These are phyloP conservation scores for Aphanomyces euteiches DNA, from an alignment of 352 stramenopile genomes.

Conservation along the genomic window DNA sequence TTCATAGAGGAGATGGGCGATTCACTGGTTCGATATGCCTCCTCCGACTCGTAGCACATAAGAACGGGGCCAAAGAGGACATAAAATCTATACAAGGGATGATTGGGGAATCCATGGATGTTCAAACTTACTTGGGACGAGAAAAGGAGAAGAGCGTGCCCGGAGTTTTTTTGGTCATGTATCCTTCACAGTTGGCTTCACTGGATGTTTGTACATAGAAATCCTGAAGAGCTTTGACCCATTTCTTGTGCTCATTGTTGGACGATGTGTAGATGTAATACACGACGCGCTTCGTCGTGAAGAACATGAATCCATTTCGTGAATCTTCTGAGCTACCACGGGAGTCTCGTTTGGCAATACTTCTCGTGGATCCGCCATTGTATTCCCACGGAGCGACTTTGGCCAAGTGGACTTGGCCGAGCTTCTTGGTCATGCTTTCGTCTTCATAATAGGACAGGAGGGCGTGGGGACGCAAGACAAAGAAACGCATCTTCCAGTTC, in stretches of 20 bases:
- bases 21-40: constrained; percentile 17
- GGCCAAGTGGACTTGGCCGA: constrained; percentile 29
- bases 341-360: constrained; percentile 13
- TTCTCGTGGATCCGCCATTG: not conserved
- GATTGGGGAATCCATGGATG: not conserved
- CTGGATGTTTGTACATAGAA: constrained; percentile 24
- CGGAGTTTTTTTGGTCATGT: constrained; percentile 28
- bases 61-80: constrained; percentile 20
- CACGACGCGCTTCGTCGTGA: constrained; percentile 30
- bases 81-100: constrained; percentile 16
- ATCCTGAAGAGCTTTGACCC: constrained; percentile 26
- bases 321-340: constrained; percentile 20
- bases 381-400: constrained; percentile 30
- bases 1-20: not conserved
- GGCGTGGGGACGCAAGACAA: constrained; percentile 27
- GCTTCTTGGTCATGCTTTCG: constrained; percentile 28
- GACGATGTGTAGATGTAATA: constrained; percentile 30
- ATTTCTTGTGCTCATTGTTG: constrained; percentile 25
- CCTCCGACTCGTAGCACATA: constrained; percentile 29
- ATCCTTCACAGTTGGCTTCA: constrained; percentile 26
- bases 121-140: constrained; percentile 18
- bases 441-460: constrained; percentile 29
- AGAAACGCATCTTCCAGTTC: constrained; percentile 33
- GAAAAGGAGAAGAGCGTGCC: constrained; percentile 23
- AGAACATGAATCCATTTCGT: constrained; percentile 30